Conservation (phyloP, 208 protist species). For the Leishmania amazonensis region DNA sequence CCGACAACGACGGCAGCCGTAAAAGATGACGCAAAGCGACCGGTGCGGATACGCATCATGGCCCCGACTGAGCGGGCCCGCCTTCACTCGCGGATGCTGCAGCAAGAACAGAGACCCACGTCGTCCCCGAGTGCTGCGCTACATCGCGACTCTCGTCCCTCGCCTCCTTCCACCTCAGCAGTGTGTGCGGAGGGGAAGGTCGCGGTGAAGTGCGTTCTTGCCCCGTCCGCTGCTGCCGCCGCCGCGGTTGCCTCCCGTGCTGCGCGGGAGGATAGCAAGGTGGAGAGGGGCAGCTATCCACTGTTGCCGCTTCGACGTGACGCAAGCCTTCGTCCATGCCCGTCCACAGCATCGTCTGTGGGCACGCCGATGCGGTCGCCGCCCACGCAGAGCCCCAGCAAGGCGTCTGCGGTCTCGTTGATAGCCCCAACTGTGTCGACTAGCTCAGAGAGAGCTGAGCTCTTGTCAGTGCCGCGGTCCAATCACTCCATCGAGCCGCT, state of each 20-base stretch:
- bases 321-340: not conserved
- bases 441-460: not conserved
- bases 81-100: not conserved
- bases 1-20: not conserved
- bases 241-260: not conserved
- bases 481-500: not conserved
- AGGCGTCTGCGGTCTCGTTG: not conserved
- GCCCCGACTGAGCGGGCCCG: not conserved
- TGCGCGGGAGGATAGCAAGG: not conserved
- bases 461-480: not conserved
- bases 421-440: not conserved
- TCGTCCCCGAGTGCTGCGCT: not conserved
- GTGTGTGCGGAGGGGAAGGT: not conserved
- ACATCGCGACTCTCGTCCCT: not conserved
- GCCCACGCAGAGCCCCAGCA: not conserved
- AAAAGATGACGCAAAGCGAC: not conserved
- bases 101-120: not conserved
- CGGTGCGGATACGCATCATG: not conserved
- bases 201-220: not conserved
- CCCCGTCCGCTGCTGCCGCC: constrained; percentile 7
- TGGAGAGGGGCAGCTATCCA: not conserved
- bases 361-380: not conserved
- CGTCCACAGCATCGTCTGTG: not conserved
- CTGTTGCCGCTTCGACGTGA: not conserved
- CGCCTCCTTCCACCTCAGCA: not conserved